Base-by-base conservation (phyloP, 441 rosid species). In the Gossypium trilobum region DNA sequence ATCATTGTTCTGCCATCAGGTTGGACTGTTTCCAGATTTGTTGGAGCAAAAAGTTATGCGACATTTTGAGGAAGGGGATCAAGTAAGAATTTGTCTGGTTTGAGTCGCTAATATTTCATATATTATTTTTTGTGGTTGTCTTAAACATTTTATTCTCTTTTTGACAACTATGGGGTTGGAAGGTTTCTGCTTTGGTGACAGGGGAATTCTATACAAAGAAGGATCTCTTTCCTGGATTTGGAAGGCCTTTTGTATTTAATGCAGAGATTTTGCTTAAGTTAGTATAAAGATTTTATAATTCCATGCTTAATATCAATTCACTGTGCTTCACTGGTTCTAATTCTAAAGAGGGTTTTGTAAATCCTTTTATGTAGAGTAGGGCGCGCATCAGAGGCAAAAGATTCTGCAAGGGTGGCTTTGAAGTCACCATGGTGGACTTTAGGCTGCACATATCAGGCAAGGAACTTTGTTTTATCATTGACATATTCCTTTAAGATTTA, bases 371-470 rank as follows among this genome's bases (percentile, higher is more conserved):
- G 65, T 68, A 92, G 96, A 79, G 89, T 87, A 29, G 89, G 91
- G 70, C 86, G 85, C 59, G 31, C 60, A 51, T 83, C 88, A 3
- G 98, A 92, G 79, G 95, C 93, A 65, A 92, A 92, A 82, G 93
- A 89, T 23, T 86, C 96, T 2, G 95, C 96, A 50, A 88, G 98
- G 84, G 88, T 86, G 57, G 92, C 95, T 73, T 74, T 92, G 72
- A 90, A 86, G 82, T 88, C 95, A 67, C 96, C 95, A 55, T 92
- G 98, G 96, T 92, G 95, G 98, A 87, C 93, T 7, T 82, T 91
- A 77, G 97, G 97, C 67, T 91, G 93, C 78, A 74, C 87, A 56
- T 92, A 89, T 52, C 78, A 86, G 86, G 96, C 78, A 89, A 23
- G 79, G 20, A 59, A 77, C 59, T 36, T 56, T 31, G 19, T 22